Evolutionary conservation across 371 early-diverging fungal species (phyloP), one percentile per base, ranked within the genome.

Genomic region (Mortierella sp.): DNA sequence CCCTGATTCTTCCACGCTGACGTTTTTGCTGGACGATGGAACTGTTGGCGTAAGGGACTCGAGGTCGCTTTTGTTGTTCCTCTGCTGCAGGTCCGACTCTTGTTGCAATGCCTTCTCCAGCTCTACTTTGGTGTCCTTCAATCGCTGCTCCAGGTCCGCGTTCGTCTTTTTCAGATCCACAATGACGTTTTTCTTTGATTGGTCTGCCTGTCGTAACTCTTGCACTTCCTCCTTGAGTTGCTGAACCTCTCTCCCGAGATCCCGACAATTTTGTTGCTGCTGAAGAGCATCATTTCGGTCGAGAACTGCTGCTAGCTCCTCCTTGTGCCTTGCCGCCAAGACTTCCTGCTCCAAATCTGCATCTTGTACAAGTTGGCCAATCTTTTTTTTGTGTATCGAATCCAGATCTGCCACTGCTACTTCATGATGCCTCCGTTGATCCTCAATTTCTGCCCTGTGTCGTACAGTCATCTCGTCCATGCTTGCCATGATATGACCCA

Each of bases 281-380:
- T 35, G 63, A 63, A 63, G 63, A 63, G 35, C 32, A 18, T 63
- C 32, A 35, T 35, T 3, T 35, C 16, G 35, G 80, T 7, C 16
- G 7, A 18, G 63, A 35, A 35, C 49, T 1, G 27, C 16, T 21
- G 49, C 44, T 14, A 74, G 51, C 24, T 73, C 63, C 24, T 41
- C 27, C 72, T 76, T 75, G 63, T 78, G 81, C 4, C 48, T 51
- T 5, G 41, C 63, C 3, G 43, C 48, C 65, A 82, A 35, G 27
- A 12, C 75, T 41, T 74, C 75, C 46, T 82, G 71, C 18, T 82
- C 82, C n/a, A 48, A 51, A 72, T 82, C 78, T 5, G 82, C 75
- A 29, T 82, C 82, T 1, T 72, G 63, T 32, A 82, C 78, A 7
- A 82, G 63, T 7, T 75, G 72, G 8, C 68, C 75, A 43, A 82